Evolutionary conservation across 202 grass and related monocot species (phyloP), one percentile per base, ranked within the genome.

Genomic region (Musa balbisiana): DNA sequence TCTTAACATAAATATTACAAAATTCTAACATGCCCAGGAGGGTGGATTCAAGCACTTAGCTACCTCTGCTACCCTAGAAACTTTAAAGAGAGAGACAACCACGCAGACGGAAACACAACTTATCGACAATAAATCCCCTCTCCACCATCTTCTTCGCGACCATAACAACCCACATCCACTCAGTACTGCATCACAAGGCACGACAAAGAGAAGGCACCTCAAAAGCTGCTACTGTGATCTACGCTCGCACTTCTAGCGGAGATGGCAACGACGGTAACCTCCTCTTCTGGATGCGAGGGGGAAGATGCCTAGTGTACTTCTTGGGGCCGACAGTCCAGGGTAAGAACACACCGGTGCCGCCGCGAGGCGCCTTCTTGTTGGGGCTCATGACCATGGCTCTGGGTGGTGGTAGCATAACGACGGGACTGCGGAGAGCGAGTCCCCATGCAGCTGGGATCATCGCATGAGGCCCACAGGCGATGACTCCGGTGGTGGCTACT

Each of bases 211-310:
- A 60, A 60, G 16, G 56, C 15, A 60, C 56, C 14, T 60, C 56
- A n/a, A 60, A 21, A 60, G 16, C 15, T 60, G 56, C 56, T 60
- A 60, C 6, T 60, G 56, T 60, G 10, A 27, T 55, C 72, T 74
- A 74, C 10, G 53, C 87, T 73, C 84, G 91, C 0, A 87, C 80
- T 79, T 99, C 87, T 50, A 99, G 82, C 11, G 85, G 74, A 69
- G 91, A 88, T 66, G 85, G 87, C 83, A 95, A 80, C 27, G 91
- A 83, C 24, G 85, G 87, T 75, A 99, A 90, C 50, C 91, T 78
- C 83, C 91, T 92, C 96, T 89, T 99, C 84, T 99, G 96, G 54
- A 99, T 99, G 70, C 91, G 91, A 55, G 96, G 96, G 2, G 96
- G 96, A 16, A 99, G 91, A 73, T 95, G 96, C 84, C 87, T 95